Evolutionary conservation across 495 filamentous ascomycete genomes (phyloP).

Genomic region (Rusavskia elegans): DNA sequence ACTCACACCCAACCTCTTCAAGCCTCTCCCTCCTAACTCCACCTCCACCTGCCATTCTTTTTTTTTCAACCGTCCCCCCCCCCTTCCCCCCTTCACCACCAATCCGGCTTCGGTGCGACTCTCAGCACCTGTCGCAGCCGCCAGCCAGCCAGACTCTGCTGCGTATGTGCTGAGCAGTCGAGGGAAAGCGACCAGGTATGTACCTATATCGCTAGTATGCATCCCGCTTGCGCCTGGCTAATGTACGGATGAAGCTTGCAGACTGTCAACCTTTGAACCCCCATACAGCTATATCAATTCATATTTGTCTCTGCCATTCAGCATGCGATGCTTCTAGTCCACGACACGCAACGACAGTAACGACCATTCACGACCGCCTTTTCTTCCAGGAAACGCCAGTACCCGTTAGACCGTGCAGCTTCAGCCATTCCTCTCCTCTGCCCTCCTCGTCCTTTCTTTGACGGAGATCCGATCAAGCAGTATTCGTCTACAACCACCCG

Average conservation of each 20-base stretch:
- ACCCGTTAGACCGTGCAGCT: conserved; percentile 14
- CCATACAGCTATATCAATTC: background rate
- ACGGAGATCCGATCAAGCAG: conserved; percentile 6
- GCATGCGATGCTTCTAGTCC: background rate
- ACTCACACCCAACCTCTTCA: background rate
- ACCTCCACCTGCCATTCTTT: background rate
- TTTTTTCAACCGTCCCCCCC: background rate
- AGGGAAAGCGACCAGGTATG: background rate
- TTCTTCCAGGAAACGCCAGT: conserved; percentile 9
- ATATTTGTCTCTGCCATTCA: background rate
- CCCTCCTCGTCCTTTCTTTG: conserved; percentile 13
- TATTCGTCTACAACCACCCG: conserved; percentile 16
- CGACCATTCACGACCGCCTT: conserved; percentile 7
- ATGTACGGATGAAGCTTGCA: background rate
- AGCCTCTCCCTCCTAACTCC: background rate
- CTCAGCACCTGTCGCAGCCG: background rate
- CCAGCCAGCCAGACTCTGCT: background rate
- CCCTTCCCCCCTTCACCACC: background rate
- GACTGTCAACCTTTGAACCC: background rate
- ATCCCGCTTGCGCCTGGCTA: conserved; percentile 5
- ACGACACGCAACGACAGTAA: conserved; percentile 12
- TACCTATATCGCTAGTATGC: conserved; percentile 3
- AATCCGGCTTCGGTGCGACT: background rate
- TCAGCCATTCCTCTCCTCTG: conserved; percentile 17
- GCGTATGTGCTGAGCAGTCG: background rate